Evolutionary conservation across 2,329 filamentous ascomycete genomes (phyloP).

Genomic region (Penicillium sp.): DNA sequence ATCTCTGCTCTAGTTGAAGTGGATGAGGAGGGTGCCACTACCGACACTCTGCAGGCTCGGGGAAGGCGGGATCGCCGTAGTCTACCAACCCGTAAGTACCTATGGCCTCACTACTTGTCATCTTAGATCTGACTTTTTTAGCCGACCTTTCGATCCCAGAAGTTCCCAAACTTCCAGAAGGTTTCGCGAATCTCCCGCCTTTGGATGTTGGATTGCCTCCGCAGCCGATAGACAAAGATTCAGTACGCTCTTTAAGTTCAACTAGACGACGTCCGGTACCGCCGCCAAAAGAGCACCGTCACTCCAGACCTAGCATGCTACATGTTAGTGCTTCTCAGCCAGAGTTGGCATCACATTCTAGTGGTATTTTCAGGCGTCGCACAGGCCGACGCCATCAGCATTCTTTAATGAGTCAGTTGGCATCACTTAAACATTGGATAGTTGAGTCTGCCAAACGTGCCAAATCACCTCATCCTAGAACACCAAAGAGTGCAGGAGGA

Average conservation of each 20-base stretch:
- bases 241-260: conserved; percentile 69
- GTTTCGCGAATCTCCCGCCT: conserved; percentile 32
- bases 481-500: conserved; percentile 22
- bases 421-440: conserved; percentile 68
- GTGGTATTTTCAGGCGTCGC: conserved; percentile 53
- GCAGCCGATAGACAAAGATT: conserved; percentile 69
- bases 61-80: conserved; percentile 76
- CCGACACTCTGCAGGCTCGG: conserved; percentile 62
- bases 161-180: conserved; percentile 71
- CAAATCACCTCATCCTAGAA: conserved; percentile 50
- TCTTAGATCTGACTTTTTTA: conserved; percentile 13
- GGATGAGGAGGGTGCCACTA: conserved; percentile 63
- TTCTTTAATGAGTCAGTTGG: conserved; percentile 63
- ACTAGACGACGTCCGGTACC: conserved; percentile 73
- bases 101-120: background rate
- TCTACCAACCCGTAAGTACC: conserved; percentile 45
- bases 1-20: conserved; percentile 75
- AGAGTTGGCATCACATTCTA: conserved; percentile 53
- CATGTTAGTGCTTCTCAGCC: conserved; percentile 73
- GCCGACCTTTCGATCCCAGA: conserved; percentile 65
- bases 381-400: conserved; percentile 56
- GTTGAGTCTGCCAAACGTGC: conserved; percentile 63
- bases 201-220: conserved; percentile 46
- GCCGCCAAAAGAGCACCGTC: conserved; percentile 80
- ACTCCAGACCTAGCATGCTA: conserved; percentile 77